Base-by-base conservation (phyloP, 2,329 filamentous ascomycete genomes). In the Colletotrichum theobromicola region DNA sequence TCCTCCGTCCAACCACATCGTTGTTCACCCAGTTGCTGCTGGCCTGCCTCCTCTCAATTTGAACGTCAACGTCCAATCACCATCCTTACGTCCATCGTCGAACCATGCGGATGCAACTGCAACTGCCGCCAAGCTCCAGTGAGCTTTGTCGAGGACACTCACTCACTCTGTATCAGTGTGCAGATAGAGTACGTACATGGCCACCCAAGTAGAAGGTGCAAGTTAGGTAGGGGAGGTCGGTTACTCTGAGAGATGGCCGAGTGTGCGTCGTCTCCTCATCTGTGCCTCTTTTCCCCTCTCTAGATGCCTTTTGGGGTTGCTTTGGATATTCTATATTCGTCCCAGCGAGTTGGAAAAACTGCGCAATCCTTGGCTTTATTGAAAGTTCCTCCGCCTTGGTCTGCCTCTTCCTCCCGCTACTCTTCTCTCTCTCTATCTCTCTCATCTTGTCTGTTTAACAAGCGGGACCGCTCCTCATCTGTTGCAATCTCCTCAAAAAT, bases 11-110 rank as follows among this genome's bases (percentile, higher is more conserved):
- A 77, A 75, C 75, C 75, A 76, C 50, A 50, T 80, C 81, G 80
- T 82, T 82, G 81, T 81, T 81, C 81, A 75, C 75, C 65, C 68
- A 26, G 55, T 78, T 77, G 80, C 75, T 35, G 55, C 58, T 61
- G 30, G 61, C 26, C 60, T 58, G 50, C 72, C 72, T 65, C 62
- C 65, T 69, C 75, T 65, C 60, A 69, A 68, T 66, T 67, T 63
- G 60, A 46, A 64, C 4, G 55, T 12, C 66, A 66, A 68, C 64
- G 69, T 35, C 75, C 75, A 76, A 76, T 76, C 75, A 72, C 15
- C 28, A 53, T 35, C 60, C 63, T 67, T 72, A 71, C 37, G 60
- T 70, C 66, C 74, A 70, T 67, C 55, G 66, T 70, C 79, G 74
- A 78, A 70, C 75, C 64, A 67, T 67, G 82, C 76, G 69, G 79